These are phyloP conservation scores for Stylonectria norvegica DNA, from an alignment of 2,329 filamentous ascomycete genomes.

Conservation along the genomic window DNA sequence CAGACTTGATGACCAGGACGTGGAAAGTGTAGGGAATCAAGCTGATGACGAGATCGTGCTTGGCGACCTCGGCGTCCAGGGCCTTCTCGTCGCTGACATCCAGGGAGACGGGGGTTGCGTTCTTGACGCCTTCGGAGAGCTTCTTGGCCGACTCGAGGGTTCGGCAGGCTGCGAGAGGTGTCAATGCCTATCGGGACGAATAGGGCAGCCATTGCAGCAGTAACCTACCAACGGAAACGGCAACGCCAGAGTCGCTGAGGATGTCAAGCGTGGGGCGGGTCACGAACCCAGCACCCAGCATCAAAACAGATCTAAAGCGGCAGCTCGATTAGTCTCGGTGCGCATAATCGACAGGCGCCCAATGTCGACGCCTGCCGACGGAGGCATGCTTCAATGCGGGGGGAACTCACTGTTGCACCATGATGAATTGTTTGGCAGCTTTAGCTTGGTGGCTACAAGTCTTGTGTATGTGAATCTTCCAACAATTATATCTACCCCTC, in stretches of 20 bases:
- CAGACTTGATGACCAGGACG: conserved; percentile 84
- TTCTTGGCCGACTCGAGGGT: conserved; percentile 74
- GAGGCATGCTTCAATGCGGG: neutral
- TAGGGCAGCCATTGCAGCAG: neutral
- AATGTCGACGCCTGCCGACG: no score
- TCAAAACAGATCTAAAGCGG: neutral
- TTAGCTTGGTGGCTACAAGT: no score
- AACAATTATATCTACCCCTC: neutral
- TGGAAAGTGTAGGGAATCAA: conserved; percentile 93
- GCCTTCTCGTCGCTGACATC: conserved; percentile 75
- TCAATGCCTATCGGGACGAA: conserved; percentile 3
- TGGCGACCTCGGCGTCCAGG: conserved; percentile 74
- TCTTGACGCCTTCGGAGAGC: conserved; percentile 67
- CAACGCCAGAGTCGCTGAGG: conserved; percentile 56
- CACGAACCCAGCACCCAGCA: conserved; percentile 54
- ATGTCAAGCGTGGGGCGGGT: conserved; percentile 63
- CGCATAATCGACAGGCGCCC: no score
- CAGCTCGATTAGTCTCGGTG: no score
- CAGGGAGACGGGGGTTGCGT: conserved; percentile 73
- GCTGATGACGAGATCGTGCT: conserved; percentile 75
- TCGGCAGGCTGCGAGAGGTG: conserved; percentile 64
- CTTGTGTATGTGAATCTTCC: neutral
- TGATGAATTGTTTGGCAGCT: neutral
- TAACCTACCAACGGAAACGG: conserved; percentile 61
- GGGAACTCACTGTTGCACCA: neutral